Percentiles rank a stretch among this genome's conserved stretches.
Conservation (phyloP, 768 basidiomycete genomes). For the Cystobasidium onofrii region DNA sequence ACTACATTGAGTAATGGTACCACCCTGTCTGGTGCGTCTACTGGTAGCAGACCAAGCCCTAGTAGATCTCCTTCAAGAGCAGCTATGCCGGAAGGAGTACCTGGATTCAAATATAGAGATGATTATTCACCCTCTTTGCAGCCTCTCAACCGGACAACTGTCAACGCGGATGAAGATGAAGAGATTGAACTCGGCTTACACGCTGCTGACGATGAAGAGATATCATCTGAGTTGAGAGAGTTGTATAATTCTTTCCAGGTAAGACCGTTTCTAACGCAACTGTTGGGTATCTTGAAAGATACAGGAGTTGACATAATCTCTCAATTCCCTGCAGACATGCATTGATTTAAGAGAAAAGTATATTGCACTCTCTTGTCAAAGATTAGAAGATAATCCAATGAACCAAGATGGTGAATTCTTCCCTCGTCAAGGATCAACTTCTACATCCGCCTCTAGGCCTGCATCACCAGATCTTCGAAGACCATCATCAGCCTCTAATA, state of each 20-base stretch:
- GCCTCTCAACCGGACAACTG: neutral
- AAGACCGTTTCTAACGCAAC: neutral
- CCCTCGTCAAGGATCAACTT: slow-evolving; percentile 50
- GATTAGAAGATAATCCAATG: slow-evolving; percentile 86
- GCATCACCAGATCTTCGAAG: slow-evolving; percentile 62
- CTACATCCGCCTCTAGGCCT: slow-evolving; percentile 56
- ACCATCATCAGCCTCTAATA: slow-evolving; percentile 45
- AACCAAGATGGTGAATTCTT: slow-evolving; percentile 73
- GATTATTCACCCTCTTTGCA: neutral
- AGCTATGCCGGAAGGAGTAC: slow-evolving; percentile 10
- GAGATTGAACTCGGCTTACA: slow-evolving; percentile 28
- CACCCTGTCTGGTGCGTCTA: too few species aligned
- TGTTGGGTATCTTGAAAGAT: neutral
- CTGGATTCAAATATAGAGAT: slow-evolving; percentile 20
- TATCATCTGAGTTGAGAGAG: slow-evolving; percentile 44
- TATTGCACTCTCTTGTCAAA: slow-evolving; percentile 73
- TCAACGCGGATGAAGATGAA: slow-evolving; percentile 21
- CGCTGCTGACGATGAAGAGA: slow-evolving; percentile 33
- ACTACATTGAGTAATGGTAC: neutral
- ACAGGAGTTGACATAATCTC: neutral
- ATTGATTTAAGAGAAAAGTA: slow-evolving; percentile 93
- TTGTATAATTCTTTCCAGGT: slow-evolving; percentile 63
- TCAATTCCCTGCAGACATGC: slow-evolving; percentile 51
- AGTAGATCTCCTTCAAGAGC: slow-evolving; percentile 21
- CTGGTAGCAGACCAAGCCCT: neutral